Evolutionary conservation across 2,329 filamentous ascomycete genomes (phyloP), one percentile per base, ranked within the genome.

Genomic region (Aspergillus japonicus): DNA sequence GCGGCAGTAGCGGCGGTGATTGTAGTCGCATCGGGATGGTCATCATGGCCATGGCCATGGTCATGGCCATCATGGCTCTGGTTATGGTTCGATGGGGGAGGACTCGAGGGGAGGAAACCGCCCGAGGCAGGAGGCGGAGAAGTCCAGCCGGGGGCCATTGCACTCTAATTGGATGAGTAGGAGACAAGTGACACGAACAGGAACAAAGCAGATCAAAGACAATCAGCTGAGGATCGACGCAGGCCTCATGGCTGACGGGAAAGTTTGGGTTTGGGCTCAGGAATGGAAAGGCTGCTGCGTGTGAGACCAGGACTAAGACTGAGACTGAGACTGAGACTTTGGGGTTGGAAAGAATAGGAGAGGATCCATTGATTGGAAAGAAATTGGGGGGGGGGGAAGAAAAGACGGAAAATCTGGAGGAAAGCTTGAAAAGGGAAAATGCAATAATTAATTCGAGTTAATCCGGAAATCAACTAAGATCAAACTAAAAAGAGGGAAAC

Each of bases 111-210:
- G 16, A 44, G 39, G 54, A 59, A 57, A 54, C 48, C 57, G 59
- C 62, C 64, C 63, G 66, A 61, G 59, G 59, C 60, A 58, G 39
- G 39, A 44, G 63, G 64, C 63, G 63, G 60, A 66, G 65, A 62
- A 50, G 56, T 51, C 65, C 64, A 65, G 60, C 58, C 65, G 47
- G 60, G 62, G 65, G 60, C 57, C 65, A 66, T 66, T 56, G 44
- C 48, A 56, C 39, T 60, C 52, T 60, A 49, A 60, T 58, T 60
- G 58, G 26, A 51, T 50, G 56, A 58, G 35, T 23, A 53, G 35
- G 14, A 42, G 44, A 54, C 33, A 56, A 50, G 12, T 50, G 59
- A 64, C 55, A 58, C 54, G 54, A 64, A 57, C 49, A 56, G 48
- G 33, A 48, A 60, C 47, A 62, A 62, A 63, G 61, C 61, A 63